Evolutionary conservation across 257 asterid species (phyloP), one percentile per base, ranked within the genome.

Genomic region (Prunella vulgaris): DNA sequence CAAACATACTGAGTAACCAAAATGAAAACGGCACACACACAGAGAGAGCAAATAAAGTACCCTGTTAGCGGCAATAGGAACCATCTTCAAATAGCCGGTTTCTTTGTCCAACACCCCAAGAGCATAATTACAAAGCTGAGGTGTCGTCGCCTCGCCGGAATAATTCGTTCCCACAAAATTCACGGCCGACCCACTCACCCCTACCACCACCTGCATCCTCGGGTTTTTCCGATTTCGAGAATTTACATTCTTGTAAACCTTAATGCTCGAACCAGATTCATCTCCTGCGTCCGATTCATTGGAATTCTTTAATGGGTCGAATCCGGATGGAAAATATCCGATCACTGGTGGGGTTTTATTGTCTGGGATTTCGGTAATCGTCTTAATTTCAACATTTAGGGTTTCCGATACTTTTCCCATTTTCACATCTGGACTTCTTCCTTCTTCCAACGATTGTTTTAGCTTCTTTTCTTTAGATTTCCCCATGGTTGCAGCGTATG

Each of bases 101-200:
- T 76, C 73, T 84, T 88, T 91, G 73, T 91, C 96, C 24, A 91
- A 58, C 40, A 91, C 80, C 7, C 93, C 96, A 25, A 91, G 92
- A 38, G 90, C 84, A 42, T 84, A 91, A 74, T 80, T 81, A 62
- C 95, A 86, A 18, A 83, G 57, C 76, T 91, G 95, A 2, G 90
- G 86, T 21, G 84, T 61, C 60, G 81, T 76, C 4, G 96, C 96
- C 79, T 88, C 95, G 30, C 97, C 95, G 27, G 93, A 75, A 68
- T 85, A 85, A 71, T 77, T 87, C 0, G 95, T 87, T 7, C 97
- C 97, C 1, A 91, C 95, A 44, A 85, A 91, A 75, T 82, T 81
- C 17, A 88, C 84, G 9, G 52, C 79, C 60, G 91, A 82, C 9
- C 79, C 86, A 66, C 53, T 71, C 12, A 78, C 84, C 40, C 85